Percentiles rank a stretch among this genome's conserved stretches.
These are phyloP conservation scores for Boeremia exigua DNA, from an alignment of 2,329 filamentous ascomycete genomes.

Conservation along the genomic window DNA sequence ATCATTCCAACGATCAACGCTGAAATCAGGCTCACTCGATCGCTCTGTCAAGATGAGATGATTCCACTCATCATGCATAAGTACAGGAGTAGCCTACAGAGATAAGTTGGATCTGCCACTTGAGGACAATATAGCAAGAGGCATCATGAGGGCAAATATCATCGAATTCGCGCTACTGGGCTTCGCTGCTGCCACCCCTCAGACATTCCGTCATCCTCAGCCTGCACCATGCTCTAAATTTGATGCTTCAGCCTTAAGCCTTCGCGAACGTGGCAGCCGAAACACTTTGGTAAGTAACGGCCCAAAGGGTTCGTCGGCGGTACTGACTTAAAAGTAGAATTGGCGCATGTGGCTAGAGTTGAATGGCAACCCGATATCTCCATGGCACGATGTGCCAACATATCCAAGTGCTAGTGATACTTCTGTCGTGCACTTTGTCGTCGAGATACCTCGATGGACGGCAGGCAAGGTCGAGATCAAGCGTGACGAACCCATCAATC, in stretches of 20 bases:
- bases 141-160: not conserved
- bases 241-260: slow-evolving; percentile 3
- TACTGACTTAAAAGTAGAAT: not conserved
- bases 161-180: not conserved
- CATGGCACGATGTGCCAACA: slow-evolving; percentile 95
- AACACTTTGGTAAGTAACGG: slow-evolving; percentile 1
- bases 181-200: not conserved
- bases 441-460: slow-evolving; percentile 96
- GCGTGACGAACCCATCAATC: slow-evolving; percentile 79
- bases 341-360: slow-evolving; percentile 88
- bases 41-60: too few species aligned
- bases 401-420: slow-evolving; percentile 86
- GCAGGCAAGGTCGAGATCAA: slow-evolving; percentile 95
- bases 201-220: not conserved
- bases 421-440: slow-evolving; percentile 93
- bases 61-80: not conserved
- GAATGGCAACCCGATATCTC: slow-evolving; percentile 85
- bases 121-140: not conserved
- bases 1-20: too few species aligned
- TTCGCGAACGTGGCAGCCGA: slow-evolving; percentile 4
- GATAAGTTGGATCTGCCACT: not conserved
- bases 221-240: slow-evolving; percentile 2
- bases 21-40: too few species aligned
- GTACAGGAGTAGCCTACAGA: not conserved
- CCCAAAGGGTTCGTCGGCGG: too few species aligned